A percentile compares a stretch with the other conserved stretches of the same genome.
These are phyloP conservation scores for Zygosaccharomyces sapae DNA, from an alignment of 1,139 yeast genomes.

Conservation along the genomic window DNA sequence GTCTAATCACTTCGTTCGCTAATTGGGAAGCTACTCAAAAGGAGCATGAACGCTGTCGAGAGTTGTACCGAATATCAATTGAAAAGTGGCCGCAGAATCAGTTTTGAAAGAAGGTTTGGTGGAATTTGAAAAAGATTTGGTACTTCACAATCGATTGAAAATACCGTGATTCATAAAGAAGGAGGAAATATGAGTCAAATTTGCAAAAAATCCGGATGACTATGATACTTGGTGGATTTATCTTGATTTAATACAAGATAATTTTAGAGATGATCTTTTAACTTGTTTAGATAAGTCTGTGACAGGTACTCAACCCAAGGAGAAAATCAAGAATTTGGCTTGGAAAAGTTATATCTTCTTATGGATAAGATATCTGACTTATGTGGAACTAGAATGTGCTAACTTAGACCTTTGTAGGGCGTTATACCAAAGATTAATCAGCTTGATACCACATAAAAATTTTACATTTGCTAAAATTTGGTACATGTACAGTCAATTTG, in stretches of 20 bases:
- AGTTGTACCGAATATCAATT: conserved; percentile 47
- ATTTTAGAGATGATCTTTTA: conserved; percentile 35
- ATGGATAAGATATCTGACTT: conserved; percentile 65
- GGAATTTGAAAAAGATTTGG: conserved; percentile 65
- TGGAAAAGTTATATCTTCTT: conserved; percentile 71
- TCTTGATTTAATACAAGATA: conserved; percentile 43
- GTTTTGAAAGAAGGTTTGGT: conserved; percentile 48
- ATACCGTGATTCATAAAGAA: conserved; percentile 50
- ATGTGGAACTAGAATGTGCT: conserved; percentile 51
- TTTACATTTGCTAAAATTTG: conserved; percentile 74
- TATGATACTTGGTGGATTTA: conserved; percentile 83
- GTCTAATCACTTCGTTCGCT: conserved; percentile 54
- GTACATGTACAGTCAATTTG: conserved; percentile 69
- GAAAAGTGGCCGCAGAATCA: conserved; percentile 45
- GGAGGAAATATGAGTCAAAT: conserved; percentile 49
- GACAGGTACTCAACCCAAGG: conserved; percentile 36
- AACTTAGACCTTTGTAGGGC: conserved; percentile 47
- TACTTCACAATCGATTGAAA: conserved; percentile 48
- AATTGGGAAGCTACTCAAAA: conserved; percentile 63
- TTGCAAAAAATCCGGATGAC: conserved; percentile 50
- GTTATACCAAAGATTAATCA: conserved; percentile 48
- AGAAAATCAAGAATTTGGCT: conserved; percentile 32
- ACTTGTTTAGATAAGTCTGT: conserved; percentile 48
- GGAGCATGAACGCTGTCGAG: conserved; percentile 64
- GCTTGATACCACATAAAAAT: conserved; percentile 49